A percentile compares a stretch with the other conserved stretches of the same genome.
Conservation (phyloP, 2,329 filamentous ascomycete species). For the Aspergillus fijiensis region DNA sequence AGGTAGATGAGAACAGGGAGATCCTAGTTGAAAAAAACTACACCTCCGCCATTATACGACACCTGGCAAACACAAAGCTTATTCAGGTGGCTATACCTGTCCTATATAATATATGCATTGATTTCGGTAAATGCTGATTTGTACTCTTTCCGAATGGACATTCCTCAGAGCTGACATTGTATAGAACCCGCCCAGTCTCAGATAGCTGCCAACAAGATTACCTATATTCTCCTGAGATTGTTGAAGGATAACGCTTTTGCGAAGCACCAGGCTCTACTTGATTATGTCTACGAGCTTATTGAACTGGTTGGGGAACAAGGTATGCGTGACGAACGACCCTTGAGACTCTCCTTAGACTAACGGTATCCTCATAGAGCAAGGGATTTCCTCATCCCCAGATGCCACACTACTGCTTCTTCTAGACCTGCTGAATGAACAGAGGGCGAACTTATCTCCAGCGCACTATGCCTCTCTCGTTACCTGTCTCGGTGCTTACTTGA, state of each 20-base stretch:
- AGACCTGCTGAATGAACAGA: slow-evolving; percentile 30
- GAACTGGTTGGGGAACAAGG: slow-evolving; percentile 42
- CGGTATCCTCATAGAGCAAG: slow-evolving; percentile 28
- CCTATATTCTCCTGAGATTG: slow-evolving; percentile 39
- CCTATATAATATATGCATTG: slow-evolving; percentile 48
- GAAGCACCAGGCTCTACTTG: slow-evolving; percentile 34
- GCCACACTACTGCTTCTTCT: slow-evolving; percentile 37
- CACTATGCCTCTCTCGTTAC: slow-evolving; percentile 36
- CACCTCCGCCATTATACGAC: slow-evolving; percentile 38
- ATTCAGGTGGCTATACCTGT: slow-evolving; percentile 44
- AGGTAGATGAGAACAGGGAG: slow-evolving; percentile 43
- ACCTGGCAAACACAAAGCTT: slow-evolving; percentile 36
- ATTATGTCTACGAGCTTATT: slow-evolving; percentile 42
- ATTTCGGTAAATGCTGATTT: slow-evolving; percentile 38
- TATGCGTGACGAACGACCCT: slow-evolving; percentile 17
- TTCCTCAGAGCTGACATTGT: slow-evolving; percentile 19
- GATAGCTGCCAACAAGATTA: slow-evolving; percentile 36
- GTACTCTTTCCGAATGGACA: not conserved
- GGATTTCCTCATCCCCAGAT: slow-evolving; percentile 35
- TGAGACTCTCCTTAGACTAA: slow-evolving; percentile 8
- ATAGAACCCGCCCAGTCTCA: slow-evolving; percentile 42
- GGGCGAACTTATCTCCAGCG: slow-evolving; percentile 26
- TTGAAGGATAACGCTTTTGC: slow-evolving; percentile 34
- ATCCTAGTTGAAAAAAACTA: slow-evolving; percentile 42
- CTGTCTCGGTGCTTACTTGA: slow-evolving; percentile 36